phyloP scores from a whole-genome alignment of 2,329 filamentous ascomycete genomes.

The Cladophialophora yegresii region DNA sequence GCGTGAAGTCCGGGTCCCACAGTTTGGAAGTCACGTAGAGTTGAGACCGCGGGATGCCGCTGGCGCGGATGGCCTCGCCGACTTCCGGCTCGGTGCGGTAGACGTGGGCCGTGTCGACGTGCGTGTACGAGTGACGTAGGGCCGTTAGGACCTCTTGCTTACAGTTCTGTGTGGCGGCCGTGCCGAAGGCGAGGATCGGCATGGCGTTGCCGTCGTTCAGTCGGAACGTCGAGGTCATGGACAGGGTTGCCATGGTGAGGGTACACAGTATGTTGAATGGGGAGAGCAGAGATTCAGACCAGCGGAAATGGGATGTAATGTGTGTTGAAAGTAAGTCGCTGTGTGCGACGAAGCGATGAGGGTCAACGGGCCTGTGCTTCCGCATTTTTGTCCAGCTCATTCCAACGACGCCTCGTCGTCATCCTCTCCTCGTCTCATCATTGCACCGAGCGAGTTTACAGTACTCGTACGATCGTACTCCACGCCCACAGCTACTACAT shows the following conservation, averaged over 20 bases:
- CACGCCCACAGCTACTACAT: not conserved
- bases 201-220: constrained; percentile 57
- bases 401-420: not conserved
- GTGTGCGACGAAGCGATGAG: not conserved
- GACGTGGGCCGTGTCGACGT: constrained; percentile 62
- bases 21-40: constrained; percentile 77
- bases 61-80: constrained; percentile 61
- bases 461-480: too few species aligned
- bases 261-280: not conserved
- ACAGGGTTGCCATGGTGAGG: not conserved
- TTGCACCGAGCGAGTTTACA: not conserved
- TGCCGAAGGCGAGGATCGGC: constrained; percentile 70
- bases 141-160: constrained; percentile 33
- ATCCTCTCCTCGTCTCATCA: not conserved
- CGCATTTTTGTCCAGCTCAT: not conserved
- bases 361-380: not conserved
- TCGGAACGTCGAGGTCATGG: constrained; percentile 47
- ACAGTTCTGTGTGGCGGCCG: constrained; percentile 52
- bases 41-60: constrained; percentile 57
- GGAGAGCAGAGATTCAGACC: not conserved
- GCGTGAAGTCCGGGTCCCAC: constrained; percentile 74
- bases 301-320: not conserved
- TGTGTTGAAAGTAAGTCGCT: not conserved
- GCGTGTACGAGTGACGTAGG: constrained; percentile 38
- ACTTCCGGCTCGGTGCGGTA: constrained; percentile 71